Base-by-base conservation (phyloP, 768 basidiomycete species). In the Termitomyces sp. region DNA sequence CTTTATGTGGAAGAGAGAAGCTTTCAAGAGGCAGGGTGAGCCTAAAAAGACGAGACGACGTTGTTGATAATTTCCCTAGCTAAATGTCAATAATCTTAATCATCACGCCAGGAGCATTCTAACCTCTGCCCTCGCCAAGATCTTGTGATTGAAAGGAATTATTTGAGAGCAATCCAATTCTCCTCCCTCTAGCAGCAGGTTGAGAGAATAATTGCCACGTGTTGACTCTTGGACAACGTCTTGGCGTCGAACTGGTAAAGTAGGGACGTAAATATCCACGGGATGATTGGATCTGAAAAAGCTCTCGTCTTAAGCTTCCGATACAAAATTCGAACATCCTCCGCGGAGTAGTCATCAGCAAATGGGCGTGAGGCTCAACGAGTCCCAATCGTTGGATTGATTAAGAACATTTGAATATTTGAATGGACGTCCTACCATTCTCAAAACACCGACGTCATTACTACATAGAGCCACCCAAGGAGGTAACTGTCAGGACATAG, bases 31-130 rank as follows among this genome's bases (percentile, higher is more conserved):
- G 84, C 0, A 87, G 66, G 31, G 86, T 78, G 7, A 86, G 70
- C 64, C 85, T 86, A 75, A 87, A 84, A 16, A 88, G 69, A 61
- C 86, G 86, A 0, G 83, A 83, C 0, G 79, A 75, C 2, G 86
- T 88, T 2, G 84, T 80, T 1, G 77, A 73, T 2, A 87, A 70
- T 68, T 84, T 85, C 20, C 85, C 85, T 80, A 57, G 36, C 20
- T 29, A 3, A 27, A 40, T 22, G 23, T 50, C 44, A 39, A 13
- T 15, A 15, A 38, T n/a, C 11, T 33, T 13, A 18, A 40, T 48
- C 12, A 18, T 0, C 6, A 22, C 2, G 9, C 29, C n/a, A 45
- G 11, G n/a, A 31, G 13, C n/a, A 13, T 3, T 40, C 20, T 33
- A 27, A 78, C 77, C 76, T 66, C 70, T 74, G 3, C 62, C 69